These are phyloP conservation scores for Zoysia matrella DNA, from an alignment of 202 grass and related monocot species.

Conservation along the genomic window DNA sequence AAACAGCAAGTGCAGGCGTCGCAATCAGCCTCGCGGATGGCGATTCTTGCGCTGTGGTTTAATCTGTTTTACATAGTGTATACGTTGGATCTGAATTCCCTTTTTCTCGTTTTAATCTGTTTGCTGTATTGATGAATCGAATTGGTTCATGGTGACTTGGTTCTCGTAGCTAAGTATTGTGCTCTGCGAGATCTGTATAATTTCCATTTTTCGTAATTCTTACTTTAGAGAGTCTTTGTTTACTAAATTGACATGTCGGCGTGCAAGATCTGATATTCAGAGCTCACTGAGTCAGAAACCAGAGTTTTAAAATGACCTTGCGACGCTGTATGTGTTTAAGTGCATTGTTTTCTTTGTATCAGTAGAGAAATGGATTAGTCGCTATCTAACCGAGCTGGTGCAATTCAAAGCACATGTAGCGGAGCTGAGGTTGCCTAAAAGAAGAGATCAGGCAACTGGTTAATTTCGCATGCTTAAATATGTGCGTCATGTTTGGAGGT, in stretches of 20 bases:
- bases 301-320: neutral
- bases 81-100: constrained; percentile 37
- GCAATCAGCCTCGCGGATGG: neutral
- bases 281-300: neutral
- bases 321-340: neutral
- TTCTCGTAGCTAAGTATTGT: neutral
- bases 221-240: neutral
- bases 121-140: neutral
- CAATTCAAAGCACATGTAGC: no score
- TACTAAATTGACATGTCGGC: neutral
- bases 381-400: no score
- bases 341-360: no score
- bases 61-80: neutral
- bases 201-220: neutral
- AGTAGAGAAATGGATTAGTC: no score
- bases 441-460: no score
- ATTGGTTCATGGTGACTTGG: neutral
- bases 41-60: neutral
- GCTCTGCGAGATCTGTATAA: neutral
- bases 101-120: neutral
- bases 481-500: neutral
- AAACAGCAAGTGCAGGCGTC: no score
- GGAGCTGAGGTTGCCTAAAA: no score
- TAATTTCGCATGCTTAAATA: no score
- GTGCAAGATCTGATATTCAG: constrained; percentile 37